phyloP scores from a whole-genome alignment of 192 early-diverging fungal species.

The Backusella westeae region DNA sequence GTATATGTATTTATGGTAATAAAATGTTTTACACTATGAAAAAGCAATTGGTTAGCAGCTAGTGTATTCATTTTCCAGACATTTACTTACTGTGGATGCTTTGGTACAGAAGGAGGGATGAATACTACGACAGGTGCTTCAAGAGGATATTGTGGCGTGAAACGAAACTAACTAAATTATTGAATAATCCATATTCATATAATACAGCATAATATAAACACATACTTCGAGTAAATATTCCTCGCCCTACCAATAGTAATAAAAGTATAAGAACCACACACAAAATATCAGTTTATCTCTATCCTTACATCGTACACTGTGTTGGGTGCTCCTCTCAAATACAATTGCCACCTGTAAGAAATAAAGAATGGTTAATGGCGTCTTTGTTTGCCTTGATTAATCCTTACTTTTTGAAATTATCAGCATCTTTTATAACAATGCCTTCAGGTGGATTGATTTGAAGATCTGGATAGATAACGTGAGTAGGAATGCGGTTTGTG shows the following conservation, averaged over 20 bases:
- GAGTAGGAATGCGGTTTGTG: not conserved
- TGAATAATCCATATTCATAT: not conserved
- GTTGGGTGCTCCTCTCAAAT: conserved; percentile 58
- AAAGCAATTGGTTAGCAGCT: not conserved
- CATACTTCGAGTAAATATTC: conserved; percentile 49
- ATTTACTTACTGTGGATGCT: conserved; percentile 67
- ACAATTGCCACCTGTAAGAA: conserved; percentile 57
- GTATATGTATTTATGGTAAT: conserved; percentile 3
- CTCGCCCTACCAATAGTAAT: conserved; percentile 36
- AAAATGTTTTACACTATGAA: not conserved
- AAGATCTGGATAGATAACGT: conserved; percentile 40
- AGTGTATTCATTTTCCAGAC: not conserved
- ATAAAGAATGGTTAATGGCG: not conserved
- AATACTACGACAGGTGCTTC: conserved; percentile 75
- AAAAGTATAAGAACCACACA: not conserved
- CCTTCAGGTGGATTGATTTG: conserved; percentile 50
- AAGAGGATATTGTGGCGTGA: conserved; percentile 69
- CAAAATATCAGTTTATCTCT: not conserved
- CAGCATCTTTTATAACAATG: conserved; percentile 48
- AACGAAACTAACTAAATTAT: conserved; percentile 57
- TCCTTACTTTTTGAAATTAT: conserved; percentile 49
- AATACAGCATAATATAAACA: not conserved
- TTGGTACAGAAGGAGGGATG: conserved; percentile 51
- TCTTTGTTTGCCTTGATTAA: not conserved
- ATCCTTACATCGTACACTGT: conserved; percentile 67